These are phyloP conservation scores for Cadophora sp. DNA, from an alignment of 2,329 filamentous ascomycete species.

Conservation along the genomic window DNA sequence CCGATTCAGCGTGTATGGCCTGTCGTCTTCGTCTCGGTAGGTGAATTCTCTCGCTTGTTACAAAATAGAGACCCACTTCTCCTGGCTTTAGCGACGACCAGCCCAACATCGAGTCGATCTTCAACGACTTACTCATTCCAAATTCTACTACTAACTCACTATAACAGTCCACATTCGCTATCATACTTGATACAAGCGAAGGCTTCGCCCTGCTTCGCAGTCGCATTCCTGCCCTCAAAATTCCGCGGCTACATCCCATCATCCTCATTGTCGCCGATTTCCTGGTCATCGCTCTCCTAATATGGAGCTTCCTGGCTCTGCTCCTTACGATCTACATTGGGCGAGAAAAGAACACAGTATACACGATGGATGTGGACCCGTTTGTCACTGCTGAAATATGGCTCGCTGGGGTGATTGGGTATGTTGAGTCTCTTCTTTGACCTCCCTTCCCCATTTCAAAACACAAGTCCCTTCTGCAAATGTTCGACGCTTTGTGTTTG, in stretches of 20 bases:
- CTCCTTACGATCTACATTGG: constrained; percentile 15
- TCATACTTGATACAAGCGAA: background rate
- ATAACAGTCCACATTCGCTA: background rate
- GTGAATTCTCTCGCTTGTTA: background rate
- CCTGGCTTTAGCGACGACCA: background rate
- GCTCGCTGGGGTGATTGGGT: constrained; percentile 20
- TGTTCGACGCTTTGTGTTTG: no score
- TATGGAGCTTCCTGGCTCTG: constrained; percentile 23
- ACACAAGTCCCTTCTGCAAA: background rate
- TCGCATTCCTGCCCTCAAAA: background rate
- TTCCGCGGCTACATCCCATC: constrained; percentile 22
- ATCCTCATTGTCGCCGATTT: constrained; percentile 20
- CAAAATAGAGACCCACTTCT: constrained; percentile 9
- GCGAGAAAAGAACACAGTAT: background rate
- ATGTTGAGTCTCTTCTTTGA: background rate
- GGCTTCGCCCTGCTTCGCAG: background rate
- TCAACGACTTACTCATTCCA: background rate
- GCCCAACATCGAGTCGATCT: background rate
- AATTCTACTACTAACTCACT: background rate
- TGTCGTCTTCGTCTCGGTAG: constrained; percentile 7
- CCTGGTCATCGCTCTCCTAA: constrained; percentile 11
- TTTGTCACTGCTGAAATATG: constrained; percentile 17
- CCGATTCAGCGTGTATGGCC: background rate
- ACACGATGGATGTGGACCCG: background rate
- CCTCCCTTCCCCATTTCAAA: background rate